Conservation (phyloP, 352 stramenopile species). For the Pythium rishiriense region DNA sequence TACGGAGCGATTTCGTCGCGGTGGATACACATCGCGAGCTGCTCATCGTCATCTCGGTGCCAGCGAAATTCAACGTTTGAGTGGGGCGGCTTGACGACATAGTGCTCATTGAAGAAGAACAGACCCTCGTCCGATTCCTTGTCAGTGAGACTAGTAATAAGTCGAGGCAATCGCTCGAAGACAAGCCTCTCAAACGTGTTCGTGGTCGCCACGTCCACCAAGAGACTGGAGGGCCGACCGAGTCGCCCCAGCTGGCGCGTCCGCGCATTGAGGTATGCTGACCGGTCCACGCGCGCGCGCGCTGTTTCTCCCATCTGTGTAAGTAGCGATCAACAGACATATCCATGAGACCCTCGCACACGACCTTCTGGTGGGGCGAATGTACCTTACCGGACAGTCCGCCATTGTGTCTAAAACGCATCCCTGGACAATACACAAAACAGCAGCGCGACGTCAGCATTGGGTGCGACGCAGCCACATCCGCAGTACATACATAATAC, state of each 20-base stretch:
- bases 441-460: background rate
- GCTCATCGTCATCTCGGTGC: conserved; percentile 77
- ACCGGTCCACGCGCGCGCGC: background rate
- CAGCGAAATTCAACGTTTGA: conserved; percentile 67
- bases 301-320: conserved; percentile 40
- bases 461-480: background rate
- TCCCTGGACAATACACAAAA: conserved; percentile 26
- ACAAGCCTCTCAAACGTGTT: conserved; percentile 33
- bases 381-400: conserved; percentile 42
- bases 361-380: background rate
- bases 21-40: conserved; percentile 73
- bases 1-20: conserved; percentile 48
- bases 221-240: background rate
- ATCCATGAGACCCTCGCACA: background rate
- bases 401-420: conserved; percentile 66
- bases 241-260: conserved; percentile 23
- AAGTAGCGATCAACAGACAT: conserved; percentile 1
- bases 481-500: background rate
- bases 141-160: conserved; percentile 15
- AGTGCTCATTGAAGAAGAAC: conserved; percentile 84
- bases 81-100: conserved; percentile 64
- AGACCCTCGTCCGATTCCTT: conserved; percentile 4
- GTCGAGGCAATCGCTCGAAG: conserved; percentile 42
- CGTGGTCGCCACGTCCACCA: background rate
- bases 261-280: conserved; percentile 22